Base-by-base conservation (phyloP, 2,329 filamentous ascomycete genomes). In the Epichloe baconii region DNA sequence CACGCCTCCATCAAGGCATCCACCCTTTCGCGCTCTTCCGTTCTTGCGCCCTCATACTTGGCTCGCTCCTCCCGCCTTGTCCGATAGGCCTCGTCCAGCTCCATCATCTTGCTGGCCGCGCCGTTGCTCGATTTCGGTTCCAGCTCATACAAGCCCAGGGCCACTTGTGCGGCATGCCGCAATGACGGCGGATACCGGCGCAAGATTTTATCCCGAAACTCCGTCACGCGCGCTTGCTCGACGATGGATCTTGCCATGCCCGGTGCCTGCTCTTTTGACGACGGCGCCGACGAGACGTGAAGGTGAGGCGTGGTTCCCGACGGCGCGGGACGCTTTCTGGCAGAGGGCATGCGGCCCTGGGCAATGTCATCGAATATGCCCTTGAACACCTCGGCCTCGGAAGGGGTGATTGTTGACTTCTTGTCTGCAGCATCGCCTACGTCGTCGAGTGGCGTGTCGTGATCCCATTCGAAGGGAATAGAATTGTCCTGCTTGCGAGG, bases 311-410 rank as follows among this genome's bases (percentile, higher is more conserved):
- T 19, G n/a, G 21, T 40, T 49, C 45, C 45, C 31, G 47, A 44
- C 5, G 52, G 34, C 17, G 54, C 5, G 15, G 55, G 45, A n/a
- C 56, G 57, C 48, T 58, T 62, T 51, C 57, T 62, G n/a, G 55
- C 42, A 10, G 52, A 53, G 1, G 64, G 63, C 58, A 68, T 63
- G 35, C 60, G 64, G 2, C 66, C 67, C 38, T 64, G 57, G 1
- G 67, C 60, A 44, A 72, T 71, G 35, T 71, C 68, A 44, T 69
- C 65, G 45, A 76, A 74, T 44, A 83, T 82, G 49, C 80, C 71
- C 48, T 73, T 69, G 57, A 84, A 84, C 48, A 83, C 77, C 48
- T 71, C 68, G 31, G 75, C 71, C 60, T 84, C 80, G 0, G 68
- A 61, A 0, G 74, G 74, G 0, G 80, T 84, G 47, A 83, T 79